Base-by-base conservation (phyloP, 2,329 filamentous ascomycete species). In the Fusarium drepaniforme region DNA sequence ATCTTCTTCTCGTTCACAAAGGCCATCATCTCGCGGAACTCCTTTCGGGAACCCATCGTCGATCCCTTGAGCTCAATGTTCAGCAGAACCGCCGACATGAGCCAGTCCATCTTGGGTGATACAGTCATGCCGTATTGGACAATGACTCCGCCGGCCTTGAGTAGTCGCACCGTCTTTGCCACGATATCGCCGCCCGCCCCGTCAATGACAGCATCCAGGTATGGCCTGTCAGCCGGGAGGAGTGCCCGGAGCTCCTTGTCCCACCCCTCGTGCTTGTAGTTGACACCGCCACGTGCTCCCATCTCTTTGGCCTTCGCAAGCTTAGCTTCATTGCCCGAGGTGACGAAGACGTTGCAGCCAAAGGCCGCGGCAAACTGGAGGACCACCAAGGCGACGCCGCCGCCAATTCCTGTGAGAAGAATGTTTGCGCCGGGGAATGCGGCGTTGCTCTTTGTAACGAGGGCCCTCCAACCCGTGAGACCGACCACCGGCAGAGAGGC, bases 51-150 rank as follows among this genome's bases (percentile, higher is more conserved):
- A 1, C 96, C 96, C 96, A 98, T 98, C 0, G 96, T 98, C 16
- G 90, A 92, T 21, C 97, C 96, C 59, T 90, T 90, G 33, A 98
- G 88, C 77, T 98, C 96, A 64, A 98, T 90, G 80, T 98, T 98
- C 83, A 93, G 94, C 71, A 98, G 84, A 16, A 97, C 93, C 0
- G 95, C 95, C 70, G 87, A 84, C 94, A 98, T 98, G 15, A 90
- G 80, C 89, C 94, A 98, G 62, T 94, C 91, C 92, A 97, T 96
- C 84, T 93, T 94, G 2, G 96, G 96, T 0, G 88, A 86, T 3
- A 94, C 86, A 0, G 96, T 98, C 96, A 98, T 98, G 71, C 97
- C 96, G 82, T 98, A 98, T 76, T 92, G 87, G 3, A 92, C 90
- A 69, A 98, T 92, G n/a, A 96, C 88, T 65, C 96, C 97, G 8